phyloP scores from a whole-genome alignment of 352 stramenopile species.

The Phytopythium helicoides region DNA sequence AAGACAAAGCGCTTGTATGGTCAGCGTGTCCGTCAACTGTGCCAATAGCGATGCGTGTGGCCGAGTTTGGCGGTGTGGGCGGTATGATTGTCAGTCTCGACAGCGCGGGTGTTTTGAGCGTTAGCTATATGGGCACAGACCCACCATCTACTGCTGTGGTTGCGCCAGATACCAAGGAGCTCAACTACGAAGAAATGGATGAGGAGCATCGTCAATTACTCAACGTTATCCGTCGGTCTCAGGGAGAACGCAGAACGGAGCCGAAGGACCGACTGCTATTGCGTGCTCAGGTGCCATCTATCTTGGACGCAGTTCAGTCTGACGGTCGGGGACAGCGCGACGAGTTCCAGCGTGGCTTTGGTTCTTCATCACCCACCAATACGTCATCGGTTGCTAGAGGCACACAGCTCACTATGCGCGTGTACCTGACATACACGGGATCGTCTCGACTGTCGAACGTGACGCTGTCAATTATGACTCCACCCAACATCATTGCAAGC shows the following conservation, averaged over 20 bases:
- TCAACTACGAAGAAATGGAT: slow-evolving; percentile 92
- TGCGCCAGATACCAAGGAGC: slow-evolving; percentile 64
- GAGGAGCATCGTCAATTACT: slow-evolving; percentile 86
- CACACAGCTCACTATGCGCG: slow-evolving; percentile 67
- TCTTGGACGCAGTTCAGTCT: slow-evolving; percentile 48
- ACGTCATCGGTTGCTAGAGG: slow-evolving; percentile 10
- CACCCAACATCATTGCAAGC: slow-evolving; percentile 56
- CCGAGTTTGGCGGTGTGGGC: slow-evolving; percentile 64
- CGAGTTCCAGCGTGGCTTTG: slow-evolving; percentile 29
- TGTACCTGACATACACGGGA: slow-evolving; percentile 86
- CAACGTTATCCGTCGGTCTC: slow-evolving; percentile 80
- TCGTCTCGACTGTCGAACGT: slow-evolving; percentile 65
- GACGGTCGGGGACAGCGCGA: slow-evolving; percentile 38
- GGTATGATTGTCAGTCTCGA: slow-evolving; percentile 85
- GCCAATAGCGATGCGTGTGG: slow-evolving; percentile 63
- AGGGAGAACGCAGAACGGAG: slow-evolving; percentile 60
- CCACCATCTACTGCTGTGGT: slow-evolving; percentile 76
- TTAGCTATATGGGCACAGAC: slow-evolving; percentile 91
- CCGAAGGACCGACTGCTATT: slow-evolving; percentile 77
- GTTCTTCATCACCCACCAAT: neutral
- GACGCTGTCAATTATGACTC: slow-evolving; percentile 64
- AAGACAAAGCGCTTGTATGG: slow-evolving; percentile 79
- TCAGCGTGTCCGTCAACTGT: slow-evolving; percentile 54
- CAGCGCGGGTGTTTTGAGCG: slow-evolving; percentile 60
- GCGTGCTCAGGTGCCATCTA: slow-evolving; percentile 62